Evolutionary conservation across 768 basidiomycete genomes (phyloP).

Genomic region (Mycena capillaripes): DNA sequence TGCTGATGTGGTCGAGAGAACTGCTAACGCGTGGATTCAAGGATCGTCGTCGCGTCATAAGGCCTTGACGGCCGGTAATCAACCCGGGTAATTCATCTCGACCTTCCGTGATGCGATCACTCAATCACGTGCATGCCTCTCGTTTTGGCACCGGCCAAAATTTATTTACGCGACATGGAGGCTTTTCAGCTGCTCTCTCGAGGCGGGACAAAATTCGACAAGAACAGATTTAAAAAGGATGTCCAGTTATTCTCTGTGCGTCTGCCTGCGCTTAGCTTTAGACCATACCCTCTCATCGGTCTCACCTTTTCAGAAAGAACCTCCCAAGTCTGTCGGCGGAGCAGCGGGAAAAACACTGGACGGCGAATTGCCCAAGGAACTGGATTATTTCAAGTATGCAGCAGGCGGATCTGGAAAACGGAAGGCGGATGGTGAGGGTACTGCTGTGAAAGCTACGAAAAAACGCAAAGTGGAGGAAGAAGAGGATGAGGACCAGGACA

Average conservation of each 20-base stretch:
- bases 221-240: constrained; percentile 77
- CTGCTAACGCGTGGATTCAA: neutral
- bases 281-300: neutral
- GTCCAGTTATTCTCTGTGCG: constrained; percentile 78
- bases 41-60: too few species aligned
- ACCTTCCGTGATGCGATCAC: neutral
- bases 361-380: constrained; percentile 77
- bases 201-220: constrained; percentile 88
- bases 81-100: too few species aligned
- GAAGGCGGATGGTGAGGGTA: constrained; percentile 47
- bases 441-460: constrained; percentile 45
- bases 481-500: constrained; percentile 38
- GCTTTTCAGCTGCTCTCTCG: constrained; percentile 92
- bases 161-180: constrained; percentile 66
- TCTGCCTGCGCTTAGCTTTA: neutral
- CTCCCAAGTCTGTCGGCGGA: constrained; percentile 39
- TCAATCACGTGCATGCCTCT: neutral
- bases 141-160: constrained; percentile 4
- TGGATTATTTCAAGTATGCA: constrained; percentile 95
- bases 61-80: neutral
- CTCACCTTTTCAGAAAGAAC: constrained; percentile 27
- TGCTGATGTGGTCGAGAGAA: constrained; percentile 11
- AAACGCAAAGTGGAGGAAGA: constrained; percentile 49
- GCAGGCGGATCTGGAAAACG: constrained; percentile 68
- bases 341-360: constrained; percentile 35